phyloP scores from a whole-genome alignment of 441 rosid genomes.

The Erodium moschatum region DNA sequence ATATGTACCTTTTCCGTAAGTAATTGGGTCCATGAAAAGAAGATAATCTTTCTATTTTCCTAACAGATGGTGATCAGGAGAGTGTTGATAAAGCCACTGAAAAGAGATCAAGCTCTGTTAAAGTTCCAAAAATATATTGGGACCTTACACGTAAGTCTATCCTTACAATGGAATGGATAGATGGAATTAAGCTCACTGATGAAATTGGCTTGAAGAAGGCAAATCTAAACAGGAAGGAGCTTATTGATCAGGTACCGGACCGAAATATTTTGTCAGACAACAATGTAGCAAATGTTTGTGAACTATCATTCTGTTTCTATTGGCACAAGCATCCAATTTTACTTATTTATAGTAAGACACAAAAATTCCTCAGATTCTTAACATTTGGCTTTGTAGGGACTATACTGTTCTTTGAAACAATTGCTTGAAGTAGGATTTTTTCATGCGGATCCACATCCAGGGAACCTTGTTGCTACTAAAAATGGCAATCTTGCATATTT shows the following conservation, averaged over 20 bases:
- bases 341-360: neutral
- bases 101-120: constrained; percentile 42
- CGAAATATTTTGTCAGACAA: constrained; percentile 11
- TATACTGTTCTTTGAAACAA: constrained; percentile 89
- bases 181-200: constrained; percentile 93
- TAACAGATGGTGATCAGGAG: constrained; percentile 37
- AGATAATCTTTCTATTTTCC: constrained; percentile 8
- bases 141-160: constrained; percentile 64
- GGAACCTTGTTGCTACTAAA: constrained; percentile 80
- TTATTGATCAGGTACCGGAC: constrained; percentile 72
- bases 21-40: constrained; percentile 8
- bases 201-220: constrained; percentile 52
- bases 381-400: constrained; percentile 44
- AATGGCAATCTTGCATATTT: constrained; percentile 81
- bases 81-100: constrained; percentile 27
- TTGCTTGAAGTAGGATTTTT: constrained; percentile 94
- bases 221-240: constrained; percentile 54
- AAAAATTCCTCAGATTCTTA: neutral
- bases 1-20: neutral
- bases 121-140: constrained; percentile 96
- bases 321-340: neutral
- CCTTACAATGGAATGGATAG: constrained; percentile 98
- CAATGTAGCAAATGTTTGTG: constrained; percentile 4
- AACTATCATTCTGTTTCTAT: neutral
- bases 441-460: constrained; percentile 99